These are phyloP conservation scores for Ambrosia trifida DNA, from an alignment of 129 eudicot genomes.

Conservation along the genomic window DNA sequence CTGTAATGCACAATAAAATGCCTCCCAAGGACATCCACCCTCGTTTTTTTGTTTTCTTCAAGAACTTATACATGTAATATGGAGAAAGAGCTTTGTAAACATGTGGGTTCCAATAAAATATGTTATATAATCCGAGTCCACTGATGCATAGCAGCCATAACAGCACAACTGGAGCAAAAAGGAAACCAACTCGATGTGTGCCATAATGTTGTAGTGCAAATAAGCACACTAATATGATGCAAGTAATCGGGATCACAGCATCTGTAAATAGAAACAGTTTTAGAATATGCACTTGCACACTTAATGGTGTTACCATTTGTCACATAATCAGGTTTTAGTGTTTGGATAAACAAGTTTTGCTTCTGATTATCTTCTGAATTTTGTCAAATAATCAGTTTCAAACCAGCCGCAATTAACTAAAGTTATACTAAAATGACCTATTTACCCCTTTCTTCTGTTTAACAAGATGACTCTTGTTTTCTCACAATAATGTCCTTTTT, in stretches of 20 bases:
- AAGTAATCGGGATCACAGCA: constrained; percentile 88
- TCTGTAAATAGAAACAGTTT: constrained; percentile 48
- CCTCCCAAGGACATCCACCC: constrained; percentile 99
- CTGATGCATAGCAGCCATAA: constrained; percentile 87
- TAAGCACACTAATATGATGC: constrained; percentile 83
- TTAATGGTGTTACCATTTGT: constrained; percentile 4
- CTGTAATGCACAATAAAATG: constrained; percentile 86
- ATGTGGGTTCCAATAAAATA: constrained; percentile 70
- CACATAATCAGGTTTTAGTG: not conserved
- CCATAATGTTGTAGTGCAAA: constrained; percentile 97
- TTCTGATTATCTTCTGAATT: not conserved
- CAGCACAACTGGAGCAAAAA: constrained; percentile 82
- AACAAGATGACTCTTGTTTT: not conserved
- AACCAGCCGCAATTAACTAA: not conserved
- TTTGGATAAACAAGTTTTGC: not conserved
- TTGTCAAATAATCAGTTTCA: not conserved
- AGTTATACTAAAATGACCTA: not conserved
- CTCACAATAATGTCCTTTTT: constrained; percentile 3
- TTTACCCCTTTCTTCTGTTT: not conserved
- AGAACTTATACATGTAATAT: constrained; percentile 78
- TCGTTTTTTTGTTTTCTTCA: constrained; percentile 77
- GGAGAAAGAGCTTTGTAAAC: constrained; percentile 95
- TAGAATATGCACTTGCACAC: not conserved
- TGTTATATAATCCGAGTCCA: constrained; percentile 82
- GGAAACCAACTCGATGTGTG: constrained; percentile 85